A percentile compares a stretch with the other conserved stretches of the same genome.
Conservation (phyloP, 768 basidiomycete genomes). For the Rhodosporidiobolus sp. region DNA sequence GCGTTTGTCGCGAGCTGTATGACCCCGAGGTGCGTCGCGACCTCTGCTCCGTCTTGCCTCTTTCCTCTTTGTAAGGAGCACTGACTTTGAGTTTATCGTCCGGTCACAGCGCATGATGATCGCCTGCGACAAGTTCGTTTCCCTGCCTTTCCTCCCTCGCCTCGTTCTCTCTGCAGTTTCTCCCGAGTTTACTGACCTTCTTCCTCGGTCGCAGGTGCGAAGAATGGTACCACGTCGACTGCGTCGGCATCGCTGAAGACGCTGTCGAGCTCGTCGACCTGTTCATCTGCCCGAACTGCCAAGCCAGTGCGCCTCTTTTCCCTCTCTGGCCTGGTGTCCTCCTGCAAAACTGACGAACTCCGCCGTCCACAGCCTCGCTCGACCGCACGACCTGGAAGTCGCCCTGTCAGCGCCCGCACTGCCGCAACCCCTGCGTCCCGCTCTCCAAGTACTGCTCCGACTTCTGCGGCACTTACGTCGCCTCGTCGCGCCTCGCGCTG, state of each 20-base stretch:
- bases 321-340: neutral
- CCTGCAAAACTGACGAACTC: slow-evolving; percentile 59
- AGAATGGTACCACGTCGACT: slow-evolving; percentile 89
- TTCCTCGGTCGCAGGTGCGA: slow-evolving; percentile 62
- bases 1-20: slow-evolving; percentile 80
- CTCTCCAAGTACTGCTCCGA: slow-evolving; percentile 91
- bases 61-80: accelerated
- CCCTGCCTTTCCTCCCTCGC: neutral
- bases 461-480: slow-evolving; percentile 65
- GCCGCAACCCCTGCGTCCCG: slow-evolving; percentile 72
- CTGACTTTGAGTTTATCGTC: neutral
- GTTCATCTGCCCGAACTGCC: slow-evolving; percentile 81
- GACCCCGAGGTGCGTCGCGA: slow-evolving; percentile 61
- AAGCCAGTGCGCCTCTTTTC: slow-evolving; percentile 59
- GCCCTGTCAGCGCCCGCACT: slow-evolving; percentile 55
- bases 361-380: slow-evolving; percentile 15
- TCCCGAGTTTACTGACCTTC: neutral
- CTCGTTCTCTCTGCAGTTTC: neutral
- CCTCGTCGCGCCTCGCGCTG: slow-evolving; percentile 58
- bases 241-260: slow-evolving; percentile 74
- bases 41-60: neutral
- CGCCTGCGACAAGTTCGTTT: slow-evolving; percentile 77
- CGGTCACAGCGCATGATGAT: slow-evolving; percentile 66
- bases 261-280: slow-evolving; percentile 85
- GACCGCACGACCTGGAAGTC: slow-evolving; percentile 44